Base-by-base conservation (phyloP, 2,329 filamentous ascomycete species). In the Paraphaeosphaeria minitans region DNA sequence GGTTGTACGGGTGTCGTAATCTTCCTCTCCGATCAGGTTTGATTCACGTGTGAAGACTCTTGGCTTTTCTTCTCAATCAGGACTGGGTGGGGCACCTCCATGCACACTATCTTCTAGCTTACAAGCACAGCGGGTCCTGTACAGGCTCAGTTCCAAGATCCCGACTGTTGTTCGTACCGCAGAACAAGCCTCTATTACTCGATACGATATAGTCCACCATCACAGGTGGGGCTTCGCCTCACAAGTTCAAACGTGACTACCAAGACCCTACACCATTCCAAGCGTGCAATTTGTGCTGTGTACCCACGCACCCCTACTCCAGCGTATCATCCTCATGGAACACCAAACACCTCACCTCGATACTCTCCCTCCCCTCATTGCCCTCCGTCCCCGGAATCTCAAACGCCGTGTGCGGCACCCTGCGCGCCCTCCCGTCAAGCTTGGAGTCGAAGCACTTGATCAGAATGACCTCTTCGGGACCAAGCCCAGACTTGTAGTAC, bases 381-480 rank as follows among this genome's bases (percentile, higher is more conserved):
- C 68, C 58, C 55, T 71, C 71, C 5, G 66, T 69, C 4, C 66
- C 68, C 0, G 67, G 61, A 10, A 75, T 58, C 19, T 64, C 53
- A 51, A 77, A 77, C 19, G 74, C 74, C 9, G 68, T 74, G 56
- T 77, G 74, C 22, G 74, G 72, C 7, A 73, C 71, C 2, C 74
- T 53, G 14, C 73, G 68, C 33, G 72, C 72, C n/a, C 73, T 60
- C 1, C 73, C 73, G 60, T 75, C 72, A 1, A 65, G 56, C 62
- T 74, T 74, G 3, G 65, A 72, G 51, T 77, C 74, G 47, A 75
- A 77, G 47, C 72, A 75, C 62, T 75, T 75, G 61, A 77, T 72
- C 4, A 77, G 55, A 12, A 74, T 27, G 0, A 74, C 68, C 52
- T 77, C 74, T 1, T 73, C 68, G 2, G 71, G 71, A 1, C 57